Evolutionary conservation across 2,329 filamentous ascomycete genomes (phyloP).

Genomic region (Rhinocladiella mackenziei): DNA sequence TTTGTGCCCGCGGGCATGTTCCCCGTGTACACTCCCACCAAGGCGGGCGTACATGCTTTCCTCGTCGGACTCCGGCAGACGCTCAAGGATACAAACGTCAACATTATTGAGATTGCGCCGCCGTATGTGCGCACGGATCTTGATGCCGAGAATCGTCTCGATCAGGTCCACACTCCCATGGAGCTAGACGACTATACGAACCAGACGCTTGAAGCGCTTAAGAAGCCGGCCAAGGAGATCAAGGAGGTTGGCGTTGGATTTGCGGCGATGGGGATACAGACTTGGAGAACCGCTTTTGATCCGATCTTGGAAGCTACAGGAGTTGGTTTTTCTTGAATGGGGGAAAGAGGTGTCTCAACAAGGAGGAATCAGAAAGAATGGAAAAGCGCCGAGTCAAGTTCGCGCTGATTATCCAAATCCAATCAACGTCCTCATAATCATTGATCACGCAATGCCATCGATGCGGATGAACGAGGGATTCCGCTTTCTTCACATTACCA

Average conservation of each 20-base stretch:
- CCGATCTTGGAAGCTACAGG: constrained; percentile 7
- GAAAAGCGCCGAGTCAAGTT: too few species aligned
- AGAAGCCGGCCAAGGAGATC: constrained; percentile 30
- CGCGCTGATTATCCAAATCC: too few species aligned
- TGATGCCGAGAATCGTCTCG: constrained; percentile 31
- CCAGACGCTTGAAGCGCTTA: constrained; percentile 26
- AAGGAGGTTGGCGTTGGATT: constrained; percentile 35
- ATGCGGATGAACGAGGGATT: too few species aligned
- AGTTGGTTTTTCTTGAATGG: too few species aligned
- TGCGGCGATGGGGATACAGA: constrained; percentile 21
- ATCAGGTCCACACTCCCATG: constrained; percentile 32
- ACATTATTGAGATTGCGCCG: constrained; percentile 37
- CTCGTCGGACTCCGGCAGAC: constrained; percentile 32
- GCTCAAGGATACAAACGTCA: constrained; percentile 32
- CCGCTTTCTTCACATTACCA: too few species aligned
- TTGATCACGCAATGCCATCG: too few species aligned
- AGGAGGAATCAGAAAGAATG: neutral
- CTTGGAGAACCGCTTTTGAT: constrained; percentile 24
- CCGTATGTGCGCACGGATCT: constrained; percentile 39
- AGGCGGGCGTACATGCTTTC: constrained; percentile 34
- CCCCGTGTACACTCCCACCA: constrained; percentile 36
- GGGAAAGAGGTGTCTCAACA: too few species aligned
- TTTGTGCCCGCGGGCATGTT: constrained; percentile 32
- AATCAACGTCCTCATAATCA: neutral
- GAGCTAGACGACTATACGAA: constrained; percentile 35